phyloP scores from a whole-genome alignment of 1,139 yeast genomes.

The Suhomyces terraborum region DNA sequence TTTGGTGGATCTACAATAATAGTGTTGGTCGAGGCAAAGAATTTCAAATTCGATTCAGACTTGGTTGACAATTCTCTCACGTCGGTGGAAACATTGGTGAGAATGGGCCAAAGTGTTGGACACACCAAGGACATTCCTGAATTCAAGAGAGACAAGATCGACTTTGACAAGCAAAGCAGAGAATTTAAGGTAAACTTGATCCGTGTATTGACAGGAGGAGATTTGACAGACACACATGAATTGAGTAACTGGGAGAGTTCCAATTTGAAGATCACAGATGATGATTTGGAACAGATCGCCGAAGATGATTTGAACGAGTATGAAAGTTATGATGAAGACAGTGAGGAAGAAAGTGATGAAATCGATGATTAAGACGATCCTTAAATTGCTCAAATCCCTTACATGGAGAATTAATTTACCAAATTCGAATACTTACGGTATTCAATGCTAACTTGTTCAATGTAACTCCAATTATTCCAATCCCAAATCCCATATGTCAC shows the following conservation, averaged over 20 bases:
- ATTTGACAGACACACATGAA: constrained; percentile 32
- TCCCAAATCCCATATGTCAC: too few relatives aligned
- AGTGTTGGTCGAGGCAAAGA: constrained; percentile 44
- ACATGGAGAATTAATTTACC: too few relatives aligned
- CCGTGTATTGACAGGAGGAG: constrained; percentile 63
- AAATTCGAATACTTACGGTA: too few relatives aligned
- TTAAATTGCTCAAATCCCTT: too few relatives aligned
- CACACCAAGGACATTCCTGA: constrained; percentile 59
- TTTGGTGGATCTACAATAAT: constrained; percentile 94
- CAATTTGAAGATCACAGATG: constrained; percentile 27
- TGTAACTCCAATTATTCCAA: too few relatives aligned
- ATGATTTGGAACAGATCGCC: constrained; percentile 23
- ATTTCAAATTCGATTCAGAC: constrained; percentile 69
- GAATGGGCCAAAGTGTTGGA: constrained; percentile 92
- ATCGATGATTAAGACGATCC: neutral
- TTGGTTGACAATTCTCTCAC: constrained; percentile 64
- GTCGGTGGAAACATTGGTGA: constrained; percentile 76
- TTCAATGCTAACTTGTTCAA: too few relatives aligned
- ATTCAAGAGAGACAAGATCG: constrained; percentile 48
- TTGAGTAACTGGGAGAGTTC: constrained; percentile 44
- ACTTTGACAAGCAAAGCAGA: constrained; percentile 50
- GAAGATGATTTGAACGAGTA: constrained; percentile 20
- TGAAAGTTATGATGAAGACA: constrained; percentile 14
- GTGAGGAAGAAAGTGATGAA: constrained; percentile 9
- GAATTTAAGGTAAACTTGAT: constrained; percentile 56